Percentiles rank a stretch among this genome's conserved stretches.
phyloP scores from a whole-genome alignment of 805 yeast species.

The Wickerhamiella alocasiicola region DNA sequence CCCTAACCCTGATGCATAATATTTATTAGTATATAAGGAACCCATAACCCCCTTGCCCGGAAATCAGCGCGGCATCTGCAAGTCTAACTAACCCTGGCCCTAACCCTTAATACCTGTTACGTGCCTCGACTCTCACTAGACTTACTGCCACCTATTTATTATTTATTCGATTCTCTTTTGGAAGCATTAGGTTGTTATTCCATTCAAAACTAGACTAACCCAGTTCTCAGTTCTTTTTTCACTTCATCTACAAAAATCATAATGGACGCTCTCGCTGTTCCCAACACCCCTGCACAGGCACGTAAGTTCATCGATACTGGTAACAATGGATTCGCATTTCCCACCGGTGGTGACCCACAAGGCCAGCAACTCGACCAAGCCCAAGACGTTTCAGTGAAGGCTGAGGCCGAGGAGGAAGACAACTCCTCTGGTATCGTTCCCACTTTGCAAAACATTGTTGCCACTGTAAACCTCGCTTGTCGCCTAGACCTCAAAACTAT shows the following conservation, averaged over 20 bases:
- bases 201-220: neutral
- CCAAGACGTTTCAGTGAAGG: constrained; percentile 16
- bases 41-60: constrained; percentile 5
- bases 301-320: constrained; percentile 47
- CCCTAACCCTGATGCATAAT: constrained; percentile 12
- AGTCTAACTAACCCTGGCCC: constrained; percentile 8
- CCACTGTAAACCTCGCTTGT: constrained; percentile 94
- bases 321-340: constrained; percentile 5
- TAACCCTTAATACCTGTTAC: neutral
- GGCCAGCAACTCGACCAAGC: neutral
- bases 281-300: constrained; percentile 68
- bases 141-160: constrained; percentile 6
- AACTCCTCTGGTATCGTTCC: constrained; percentile 88
- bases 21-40: constrained; percentile 4
- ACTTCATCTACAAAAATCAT: neutral
- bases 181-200: constrained; percentile 11
- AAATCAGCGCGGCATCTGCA: constrained; percentile 3
- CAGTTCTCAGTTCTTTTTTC: neutral
- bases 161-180: constrained; percentile 7
- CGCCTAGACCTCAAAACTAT: constrained; percentile 91
- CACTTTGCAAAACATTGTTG: constrained; percentile 81
- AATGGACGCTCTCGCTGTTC: constrained; percentile 65
- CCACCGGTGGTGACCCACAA: constrained; percentile 1
- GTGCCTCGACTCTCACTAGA: neutral
- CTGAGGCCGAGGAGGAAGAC: constrained; percentile 17